Evolutionary conservation across 1,139 yeast species (phyloP).

Genomic region (Geotrichum histeridarum): DNA sequence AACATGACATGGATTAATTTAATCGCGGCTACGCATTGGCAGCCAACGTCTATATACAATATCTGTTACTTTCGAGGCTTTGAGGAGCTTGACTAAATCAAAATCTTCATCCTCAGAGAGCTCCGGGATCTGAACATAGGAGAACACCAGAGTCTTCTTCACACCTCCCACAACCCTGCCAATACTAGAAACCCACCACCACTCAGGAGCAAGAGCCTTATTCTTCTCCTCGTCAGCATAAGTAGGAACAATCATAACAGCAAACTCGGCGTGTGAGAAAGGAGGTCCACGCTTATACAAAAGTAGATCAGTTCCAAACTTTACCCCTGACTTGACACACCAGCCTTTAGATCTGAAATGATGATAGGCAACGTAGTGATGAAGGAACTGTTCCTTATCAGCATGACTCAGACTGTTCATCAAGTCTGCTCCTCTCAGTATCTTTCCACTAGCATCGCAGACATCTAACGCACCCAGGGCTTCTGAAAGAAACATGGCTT

Average conservation of each 20-base stretch:
- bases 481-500: conserved; percentile 60
- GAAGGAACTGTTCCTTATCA: conserved; percentile 22
- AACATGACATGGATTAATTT: conserved; percentile 16
- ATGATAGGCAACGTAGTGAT: conserved; percentile 71
- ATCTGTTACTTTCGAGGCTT: conserved; percentile 41
- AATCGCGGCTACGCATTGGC: conserved; percentile 77
- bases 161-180: conserved; percentile 86
- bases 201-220: conserved; percentile 36
- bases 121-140: conserved; percentile 55
- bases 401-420: conserved; percentile 14
- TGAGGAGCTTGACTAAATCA: conserved; percentile 39
- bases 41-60: conserved; percentile 74
- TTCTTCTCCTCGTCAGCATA: conserved; percentile 34
- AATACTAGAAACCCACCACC: conserved; percentile 62
- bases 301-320: conserved; percentile 80
- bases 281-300: conserved; percentile 92
- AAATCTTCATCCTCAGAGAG: conserved; percentile 25
- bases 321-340: conserved; percentile 90
- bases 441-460: conserved; percentile 4
- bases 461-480: conserved; percentile 45
- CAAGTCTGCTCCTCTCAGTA: conserved; percentile 21
- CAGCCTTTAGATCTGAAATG: conserved; percentile 86
- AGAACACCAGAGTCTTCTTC: conserved; percentile 66
- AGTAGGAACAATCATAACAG: conserved; percentile 48
- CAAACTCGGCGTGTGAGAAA: conserved; percentile 87